Percentiles rank a stretch among this genome's conserved stretches.
Evolutionary conservation across 495 filamentous ascomycete species (phyloP).

Genomic region (Darksidea phi): DNA sequence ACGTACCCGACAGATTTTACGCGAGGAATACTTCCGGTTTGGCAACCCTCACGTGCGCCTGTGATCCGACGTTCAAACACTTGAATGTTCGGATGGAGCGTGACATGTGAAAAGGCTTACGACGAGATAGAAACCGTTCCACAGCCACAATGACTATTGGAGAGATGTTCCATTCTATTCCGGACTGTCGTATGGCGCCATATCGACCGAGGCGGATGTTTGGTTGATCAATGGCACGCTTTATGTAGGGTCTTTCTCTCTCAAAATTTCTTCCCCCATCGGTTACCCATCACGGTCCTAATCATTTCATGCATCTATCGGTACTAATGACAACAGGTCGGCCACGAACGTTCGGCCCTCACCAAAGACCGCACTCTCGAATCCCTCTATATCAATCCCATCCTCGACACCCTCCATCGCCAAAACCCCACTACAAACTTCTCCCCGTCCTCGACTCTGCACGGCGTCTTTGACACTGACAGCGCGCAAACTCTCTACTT

Average conservation of each 20-base stretch:
- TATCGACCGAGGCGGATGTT: slow-evolving; percentile 44
- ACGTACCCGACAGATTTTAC: slow-evolving; percentile 46
- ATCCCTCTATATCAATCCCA: slow-evolving; percentile 45
- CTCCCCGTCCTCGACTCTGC: slow-evolving; percentile 30
- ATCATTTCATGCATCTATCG: not conserved
- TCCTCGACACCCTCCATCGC: slow-evolving; percentile 40
- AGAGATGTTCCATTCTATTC: slow-evolving; percentile 44
- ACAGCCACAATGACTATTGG: slow-evolving; percentile 49
- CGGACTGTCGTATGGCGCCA: slow-evolving; percentile 42
- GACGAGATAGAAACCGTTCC: slow-evolving; percentile 40
- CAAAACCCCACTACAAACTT: slow-evolving; percentile 43
- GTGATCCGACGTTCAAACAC: no score
- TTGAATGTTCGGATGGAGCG: not conserved
- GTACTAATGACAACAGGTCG: slow-evolving; percentile 35
- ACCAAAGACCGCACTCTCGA: slow-evolving; percentile 43
- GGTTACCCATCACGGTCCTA: no score
- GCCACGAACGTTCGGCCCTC: slow-evolving; percentile 42
- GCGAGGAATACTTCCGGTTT: slow-evolving; percentile 42
- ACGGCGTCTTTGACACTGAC: slow-evolving; percentile 45
- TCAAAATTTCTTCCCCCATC: no score
- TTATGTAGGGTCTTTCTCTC: slow-evolving; percentile 37
- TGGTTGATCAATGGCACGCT: slow-evolving; percentile 45
- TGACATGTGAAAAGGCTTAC: not conserved
- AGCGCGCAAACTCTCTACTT: slow-evolving; percentile 45
- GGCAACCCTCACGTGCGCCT: not conserved